Evolutionary conservation across 2,329 filamentous ascomycete genomes (phyloP), one percentile per base, ranked within the genome.

Genomic region (Aspergillus jensenii): DNA sequence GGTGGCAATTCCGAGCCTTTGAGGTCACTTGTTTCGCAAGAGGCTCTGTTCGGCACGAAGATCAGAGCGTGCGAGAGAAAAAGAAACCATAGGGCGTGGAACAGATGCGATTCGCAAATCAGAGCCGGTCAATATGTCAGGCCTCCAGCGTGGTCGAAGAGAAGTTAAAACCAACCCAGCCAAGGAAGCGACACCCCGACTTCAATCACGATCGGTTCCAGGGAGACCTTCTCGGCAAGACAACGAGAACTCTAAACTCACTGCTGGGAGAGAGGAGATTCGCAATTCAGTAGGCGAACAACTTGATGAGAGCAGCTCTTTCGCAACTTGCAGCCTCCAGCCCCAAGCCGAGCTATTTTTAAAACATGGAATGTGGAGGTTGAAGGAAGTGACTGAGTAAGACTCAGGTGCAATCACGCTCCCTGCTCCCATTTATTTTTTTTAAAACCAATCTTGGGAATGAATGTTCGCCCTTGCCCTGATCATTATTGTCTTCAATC

Each of bases 61-160:
- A 46, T 46, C 44, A 46, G 27, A 46, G 44, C 21, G 27, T 46
- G 44, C 27, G 21, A 27, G 15, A 27, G 27, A 44, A 44, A 46
- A 46, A 31, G 21, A 31, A 27, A 46, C 9, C 44, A 46, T 31
- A 23, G 8, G 44, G 44, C 44, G 44, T n/a, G 44, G 44, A 31
- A 46, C n/a, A n/a, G 44, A 46, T 27, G 44, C 44, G 44, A 46
- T 46, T 46, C 44, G 44, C 44, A 46, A 46, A 46, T 27, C 44
- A 46, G 14, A 15, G n/a, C 23, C 25, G n/a, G 25, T n/a, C 21
- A 23, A 46, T 46, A 46, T 23, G 23, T 44, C 23, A 21, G 41
- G 17, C 41, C 41, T 37, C 15, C 35, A n/a, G 35, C 7, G 12
- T 37, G 14, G 14, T 37, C 35, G 5, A 37, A 37, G 35, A n/a